These are phyloP conservation scores for Mycena olivaceomarginata DNA, from an alignment of 768 basidiomycete species.

Conservation along the genomic window DNA sequence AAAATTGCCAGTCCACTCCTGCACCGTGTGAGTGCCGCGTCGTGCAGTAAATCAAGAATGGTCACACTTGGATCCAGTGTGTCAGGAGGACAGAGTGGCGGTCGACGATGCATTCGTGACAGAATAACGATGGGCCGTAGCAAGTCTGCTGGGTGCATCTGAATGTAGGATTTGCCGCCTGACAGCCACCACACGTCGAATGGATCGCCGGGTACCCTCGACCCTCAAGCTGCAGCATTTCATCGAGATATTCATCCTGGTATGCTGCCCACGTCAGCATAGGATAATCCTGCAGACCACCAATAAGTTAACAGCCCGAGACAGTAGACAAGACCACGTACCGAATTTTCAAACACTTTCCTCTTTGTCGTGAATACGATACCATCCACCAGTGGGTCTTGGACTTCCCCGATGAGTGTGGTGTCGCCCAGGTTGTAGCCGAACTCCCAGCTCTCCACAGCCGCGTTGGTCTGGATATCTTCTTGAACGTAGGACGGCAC, in stretches of 20 bases:
- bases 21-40: not conserved
- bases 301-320: too few species aligned
- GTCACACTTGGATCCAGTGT: conserved; percentile 6
- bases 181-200: not conserved
- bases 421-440: not conserved
- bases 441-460: not conserved
- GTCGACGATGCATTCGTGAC: not conserved
- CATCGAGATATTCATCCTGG: not conserved
- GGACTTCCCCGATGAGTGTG: not conserved
- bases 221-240: not conserved
- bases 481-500: not conserved
- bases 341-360: not conserved
- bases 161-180: not conserved
- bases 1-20: not conserved
- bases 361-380: not conserved
- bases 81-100: not conserved
- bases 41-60: too few species aligned
- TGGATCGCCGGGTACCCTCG: not conserved
- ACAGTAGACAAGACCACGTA: not conserved
- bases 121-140: not conserved
- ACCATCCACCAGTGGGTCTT: not conserved
- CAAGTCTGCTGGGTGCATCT: not conserved
- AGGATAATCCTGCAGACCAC: not conserved
- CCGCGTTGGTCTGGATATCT: not conserved
- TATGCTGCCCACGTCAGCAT: not conserved